Percentiles rank a stretch among this genome's conserved stretches.
Conservation (phyloP, 805 yeast genomes). For the Teunomyces gatunensis region DNA sequence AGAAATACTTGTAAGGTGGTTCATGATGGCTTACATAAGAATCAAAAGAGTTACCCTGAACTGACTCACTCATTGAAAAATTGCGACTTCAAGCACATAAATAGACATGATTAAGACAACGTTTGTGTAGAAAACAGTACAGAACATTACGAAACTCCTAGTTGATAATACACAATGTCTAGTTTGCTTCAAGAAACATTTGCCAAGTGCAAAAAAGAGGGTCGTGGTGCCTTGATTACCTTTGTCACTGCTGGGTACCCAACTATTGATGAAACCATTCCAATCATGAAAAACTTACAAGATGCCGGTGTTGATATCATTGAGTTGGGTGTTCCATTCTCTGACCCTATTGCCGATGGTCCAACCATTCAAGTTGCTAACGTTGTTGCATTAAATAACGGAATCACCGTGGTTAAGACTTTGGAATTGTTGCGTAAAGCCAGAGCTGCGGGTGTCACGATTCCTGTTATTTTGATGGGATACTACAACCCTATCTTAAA, state of each 20-base stretch:
- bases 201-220: conserved; percentile 56
- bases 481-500: conserved; percentile 91
- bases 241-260: conserved; percentile 96
- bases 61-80: conserved; percentile 21
- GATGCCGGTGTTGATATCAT: conserved; percentile 94
- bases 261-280: conserved; percentile 80
- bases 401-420: conserved; percentile 67
- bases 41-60: conserved; percentile 24
- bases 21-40: background rate
- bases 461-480: conserved; percentile 94
- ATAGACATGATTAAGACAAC: background rate
- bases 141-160: background rate
- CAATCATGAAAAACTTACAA: conserved; percentile 83
- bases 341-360: conserved; percentile 99
- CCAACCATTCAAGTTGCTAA: conserved; percentile 93
- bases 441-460: conserved; percentile 75
- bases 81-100: background rate
- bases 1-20: background rate
- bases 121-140: background rate
- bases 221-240: conserved; percentile 85
- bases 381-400: conserved; percentile 76
- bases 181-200: conserved; percentile 57
- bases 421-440: conserved; percentile 74
- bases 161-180: conserved; percentile 38
- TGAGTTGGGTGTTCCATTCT: conserved; percentile 93